phyloP scores from a whole-genome alignment of 805 yeast genomes.

The Candida khao-thaluensis region DNA sequence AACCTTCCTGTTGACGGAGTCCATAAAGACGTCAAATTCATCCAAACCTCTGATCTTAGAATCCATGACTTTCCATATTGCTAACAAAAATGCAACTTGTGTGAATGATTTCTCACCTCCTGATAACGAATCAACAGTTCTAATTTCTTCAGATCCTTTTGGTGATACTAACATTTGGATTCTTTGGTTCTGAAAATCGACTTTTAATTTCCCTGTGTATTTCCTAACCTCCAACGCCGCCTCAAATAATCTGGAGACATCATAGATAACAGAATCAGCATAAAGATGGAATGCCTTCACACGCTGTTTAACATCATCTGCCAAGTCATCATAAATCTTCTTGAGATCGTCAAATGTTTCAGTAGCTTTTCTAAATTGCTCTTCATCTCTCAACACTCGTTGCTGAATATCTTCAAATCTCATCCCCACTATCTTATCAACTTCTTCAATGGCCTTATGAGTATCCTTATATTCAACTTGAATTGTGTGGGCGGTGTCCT shows the following conservation, averaged over 20 bases:
- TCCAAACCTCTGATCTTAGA: conserved; percentile 87
- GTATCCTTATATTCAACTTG: conserved; percentile 48
- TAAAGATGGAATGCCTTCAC: conserved; percentile 34
- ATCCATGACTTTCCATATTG: conserved; percentile 93
- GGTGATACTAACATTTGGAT: conserved; percentile 63
- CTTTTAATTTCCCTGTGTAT: conserved; percentile 67
- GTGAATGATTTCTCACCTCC: conserved; percentile 98
- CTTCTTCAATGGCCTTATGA: conserved; percentile 46
- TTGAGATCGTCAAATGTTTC: conserved; percentile 36
- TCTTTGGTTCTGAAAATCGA: conserved; percentile 54
- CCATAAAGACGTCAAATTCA: conserved; percentile 98
- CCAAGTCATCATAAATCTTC: conserved; percentile 24
- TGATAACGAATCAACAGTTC: conserved; percentile 80
- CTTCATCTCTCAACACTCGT: conserved; percentile 45
- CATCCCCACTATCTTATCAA: conserved; percentile 54
- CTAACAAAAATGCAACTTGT: conserved; percentile 80
- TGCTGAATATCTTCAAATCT: conserved; percentile 54
- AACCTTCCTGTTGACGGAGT: conserved; percentile 79
- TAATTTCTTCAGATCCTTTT: conserved; percentile 51
- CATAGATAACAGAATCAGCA: conserved; percentile 26
- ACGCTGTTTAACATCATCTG: conserved; percentile 31
- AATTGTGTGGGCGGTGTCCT: conserved; percentile 48
- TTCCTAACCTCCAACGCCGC: conserved; percentile 63
- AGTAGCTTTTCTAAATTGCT: conserved; percentile 42
- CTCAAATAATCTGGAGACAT: conserved; percentile 48